Conservation (phyloP, 768 basidiomycete genomes). For the Collybiopsis confluens region DNA sequence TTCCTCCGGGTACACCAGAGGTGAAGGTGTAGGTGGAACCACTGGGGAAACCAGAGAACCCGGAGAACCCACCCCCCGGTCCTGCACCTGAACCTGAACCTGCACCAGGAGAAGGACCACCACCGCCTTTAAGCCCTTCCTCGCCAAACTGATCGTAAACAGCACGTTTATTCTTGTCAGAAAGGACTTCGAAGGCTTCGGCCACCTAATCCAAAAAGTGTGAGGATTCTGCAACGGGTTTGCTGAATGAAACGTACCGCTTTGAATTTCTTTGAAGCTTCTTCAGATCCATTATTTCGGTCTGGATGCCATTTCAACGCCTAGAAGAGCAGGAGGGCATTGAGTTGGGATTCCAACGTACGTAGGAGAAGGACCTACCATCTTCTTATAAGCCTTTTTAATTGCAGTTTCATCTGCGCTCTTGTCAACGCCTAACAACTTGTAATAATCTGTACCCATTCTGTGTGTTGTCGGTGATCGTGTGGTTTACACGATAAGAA, state of each 20-base stretch:
- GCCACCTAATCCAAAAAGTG: constrained; percentile 54
- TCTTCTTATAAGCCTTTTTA: constrained; percentile 95
- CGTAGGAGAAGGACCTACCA: constrained; percentile 41
- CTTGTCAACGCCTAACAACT: constrained; percentile 68
- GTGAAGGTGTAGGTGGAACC: constrained; percentile 56
- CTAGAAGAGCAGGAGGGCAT: constrained; percentile 21
- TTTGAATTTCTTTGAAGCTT: constrained; percentile 88
- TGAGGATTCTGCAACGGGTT: neutral
- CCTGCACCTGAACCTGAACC: constrained; percentile 36
- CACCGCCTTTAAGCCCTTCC: constrained; percentile 83
- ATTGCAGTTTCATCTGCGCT: constrained; percentile 80
- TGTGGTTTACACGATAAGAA: neutral
- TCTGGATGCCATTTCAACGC: constrained; percentile 96
- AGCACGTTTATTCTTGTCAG: constrained; percentile 78
- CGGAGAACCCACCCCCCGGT: constrained; percentile 40
- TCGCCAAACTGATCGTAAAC: constrained; percentile 94
- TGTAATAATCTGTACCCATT: constrained; percentile 91
- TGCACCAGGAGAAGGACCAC: constrained; percentile 49
- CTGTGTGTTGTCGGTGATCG: no score
- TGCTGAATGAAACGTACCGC: constrained; percentile 45
- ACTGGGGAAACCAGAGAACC: constrained; percentile 43
- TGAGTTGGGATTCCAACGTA: neutral
- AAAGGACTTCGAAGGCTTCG: constrained; percentile 95
- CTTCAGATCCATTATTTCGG: constrained; percentile 81
- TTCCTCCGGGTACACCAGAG: constrained; percentile 33